Evolutionary conservation across 495 filamentous ascomycete genomes (phyloP), one percentile per base, ranked within the genome.

Genomic region (Aspergillus bertholletiae): DNA sequence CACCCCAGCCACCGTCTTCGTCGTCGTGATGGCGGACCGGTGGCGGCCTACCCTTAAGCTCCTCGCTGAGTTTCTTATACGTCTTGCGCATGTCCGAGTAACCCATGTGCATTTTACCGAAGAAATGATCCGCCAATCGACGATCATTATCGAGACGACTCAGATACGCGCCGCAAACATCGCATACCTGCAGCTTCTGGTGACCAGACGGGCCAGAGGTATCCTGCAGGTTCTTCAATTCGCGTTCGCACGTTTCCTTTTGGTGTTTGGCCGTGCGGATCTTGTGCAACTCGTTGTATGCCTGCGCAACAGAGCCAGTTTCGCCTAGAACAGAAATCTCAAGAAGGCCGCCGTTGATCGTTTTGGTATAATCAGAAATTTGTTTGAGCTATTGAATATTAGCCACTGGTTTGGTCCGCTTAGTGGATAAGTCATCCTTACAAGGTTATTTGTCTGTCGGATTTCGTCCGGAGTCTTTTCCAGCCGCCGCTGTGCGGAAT

Each of bases 401-500:
- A 8, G 45, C 6, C n/a, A n/a, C n/a, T n/a, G n/a, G 5, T 7
- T 51, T 49, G 13, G 17, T 15, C 15, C 0, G 34, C 23, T 21
- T 12, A 23, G 11, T 8, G 7, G n/a, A 6, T 22, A 54, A 51
- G 15, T 8, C 18, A 62, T 15, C 34, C 73, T 41, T 73, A 86
- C 80, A 55, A 97, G 74, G 18, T 85, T 80, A 68, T 97, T 97
- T n/a, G 94, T 97, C 79, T 97, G 90, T 30, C 88, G 78, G 53
- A 99, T 96, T 78, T 99, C 94, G 70, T 99, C 95, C 40, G 92
- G 91, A 0, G 95, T 97, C 80, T 97, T 97, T 72, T 99, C 94
- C 47, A 99, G 75, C 37, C 93, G 79, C 18, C 91, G 81, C 75
- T 97, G 93, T 23, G 92, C 90, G 1, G 83, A 80, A 50, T 96